Base-by-base conservation (phyloP, 495 filamentous ascomycete species). In the Penicillium argentinense region DNA sequence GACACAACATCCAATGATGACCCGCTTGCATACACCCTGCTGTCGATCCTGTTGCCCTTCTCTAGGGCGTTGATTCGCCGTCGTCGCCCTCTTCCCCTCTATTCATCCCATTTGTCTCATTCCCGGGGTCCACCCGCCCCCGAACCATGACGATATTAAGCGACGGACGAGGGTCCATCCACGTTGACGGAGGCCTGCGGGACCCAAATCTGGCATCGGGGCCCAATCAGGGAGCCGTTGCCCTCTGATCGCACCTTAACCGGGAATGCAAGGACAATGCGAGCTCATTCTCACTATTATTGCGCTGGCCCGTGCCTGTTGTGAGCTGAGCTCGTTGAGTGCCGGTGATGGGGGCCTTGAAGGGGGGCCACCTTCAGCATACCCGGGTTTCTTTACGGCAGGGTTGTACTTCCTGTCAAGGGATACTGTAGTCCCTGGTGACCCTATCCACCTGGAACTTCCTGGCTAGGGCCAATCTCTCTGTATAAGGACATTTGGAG, bases 51-150 rank as follows among this genome's bases (percentile, higher is more conserved):
- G 28, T 49, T 48, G 54, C 51, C 60, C 57, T 63, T 45, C 23
- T 16, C 45, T 50, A 63, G 60, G 53, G 53, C 25, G 16, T 29
- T 63, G 60, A 63, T 63, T 63, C 54, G 57, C 39, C 37, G 17
- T 28, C 47, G 37, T 19, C 19, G 18, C 38, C 32, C 38, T 49
- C 22, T 33, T 11, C 49, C 53, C 40, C 42, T 40, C 45, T 34
- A 23, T 49, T 43, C 50, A 60, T 60, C 56, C 56, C 53, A 54
- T 40, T 53, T 63, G 60, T 63, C 57, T 63, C 60, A 63, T 63
- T 63, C 60, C 46, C 38, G 11, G 25, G 26, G 18, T 47, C 59
- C 56, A 60, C 49, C 41, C 33, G 22, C 16, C 8, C 39, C 39
- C 39, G 25, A 45, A 38, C 44, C 47, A 60, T 63, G 59, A 63